Conservation (phyloP, 2,329 filamentous ascomycete species). For the Incumbomyces lentus region DNA sequence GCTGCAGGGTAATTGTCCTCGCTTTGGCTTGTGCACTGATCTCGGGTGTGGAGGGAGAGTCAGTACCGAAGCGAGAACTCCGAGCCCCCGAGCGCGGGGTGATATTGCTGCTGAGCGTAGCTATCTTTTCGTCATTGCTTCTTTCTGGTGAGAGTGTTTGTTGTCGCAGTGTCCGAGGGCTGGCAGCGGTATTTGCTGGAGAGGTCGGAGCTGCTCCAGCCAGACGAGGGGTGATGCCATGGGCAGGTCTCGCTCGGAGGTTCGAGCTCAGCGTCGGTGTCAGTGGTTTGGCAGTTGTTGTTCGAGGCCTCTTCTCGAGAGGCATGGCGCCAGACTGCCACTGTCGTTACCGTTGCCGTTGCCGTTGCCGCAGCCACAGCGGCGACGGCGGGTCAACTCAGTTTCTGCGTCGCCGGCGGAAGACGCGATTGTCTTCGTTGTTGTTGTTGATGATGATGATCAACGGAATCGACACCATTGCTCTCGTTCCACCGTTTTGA, state of each 20-base stretch:
- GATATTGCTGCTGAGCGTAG: slow-evolving; percentile 54
- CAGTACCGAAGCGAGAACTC: slow-evolving; percentile 57
- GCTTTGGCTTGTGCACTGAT: slow-evolving; percentile 32
- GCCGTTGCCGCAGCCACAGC: not conserved
- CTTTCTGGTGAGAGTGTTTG: slow-evolving; percentile 14
- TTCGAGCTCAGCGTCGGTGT: slow-evolving; percentile 59
- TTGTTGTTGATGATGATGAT: not conserved
- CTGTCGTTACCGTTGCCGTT: no score
- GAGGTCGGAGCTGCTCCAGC: slow-evolving; percentile 33
- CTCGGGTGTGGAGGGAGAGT: slow-evolving; percentile 56
- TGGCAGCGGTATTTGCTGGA: slow-evolving; percentile 25
- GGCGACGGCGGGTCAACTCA: not conserved
- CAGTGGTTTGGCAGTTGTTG: slow-evolving; percentile 46
- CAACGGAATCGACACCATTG: not conserved
- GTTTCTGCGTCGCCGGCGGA: not conserved
- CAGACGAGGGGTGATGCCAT: slow-evolving; percentile 50
- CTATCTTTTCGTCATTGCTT: slow-evolving; percentile 40
- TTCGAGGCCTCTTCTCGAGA: slow-evolving; percentile 41
- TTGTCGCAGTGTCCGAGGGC: slow-evolving; percentile 12
- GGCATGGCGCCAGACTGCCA: no score
- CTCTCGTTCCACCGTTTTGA: not conserved
- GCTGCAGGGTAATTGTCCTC: slow-evolving; percentile 1
- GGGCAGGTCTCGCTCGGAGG: slow-evolving; percentile 42
- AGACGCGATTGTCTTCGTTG: not conserved
- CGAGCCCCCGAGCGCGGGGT: slow-evolving; percentile 70